phyloP scores from a whole-genome alignment of 2,329 filamentous ascomycete species.

The Bipolaris sorokiniana region DNA sequence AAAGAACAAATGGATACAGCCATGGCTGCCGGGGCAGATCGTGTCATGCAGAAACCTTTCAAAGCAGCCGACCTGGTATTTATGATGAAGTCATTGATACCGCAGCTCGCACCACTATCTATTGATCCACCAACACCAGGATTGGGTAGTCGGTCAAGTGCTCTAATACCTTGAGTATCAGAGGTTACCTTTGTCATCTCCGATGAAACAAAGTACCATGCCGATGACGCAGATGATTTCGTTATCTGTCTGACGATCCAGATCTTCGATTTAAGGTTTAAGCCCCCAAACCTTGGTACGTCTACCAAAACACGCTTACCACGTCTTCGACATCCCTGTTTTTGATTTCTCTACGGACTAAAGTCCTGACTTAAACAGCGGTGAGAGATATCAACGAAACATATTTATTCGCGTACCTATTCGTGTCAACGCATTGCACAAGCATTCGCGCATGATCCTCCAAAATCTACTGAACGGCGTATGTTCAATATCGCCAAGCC shows the following conservation, averaged over 20 bases:
- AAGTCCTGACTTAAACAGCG: not conserved
- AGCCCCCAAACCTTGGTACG: not conserved
- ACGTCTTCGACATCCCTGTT: not conserved
- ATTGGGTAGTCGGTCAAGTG: constrained; percentile 13
- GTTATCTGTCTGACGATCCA: not conserved
- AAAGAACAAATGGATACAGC: constrained; percentile 46
- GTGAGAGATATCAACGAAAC: not conserved
- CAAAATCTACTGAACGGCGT: not conserved
- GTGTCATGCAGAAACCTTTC: constrained; percentile 48
- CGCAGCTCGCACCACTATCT: constrained; percentile 23
- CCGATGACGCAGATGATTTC: too few species aligned
- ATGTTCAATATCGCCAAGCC: not conserved
- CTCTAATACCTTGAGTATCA: constrained; percentile 23
- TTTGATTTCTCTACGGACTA: not conserved
- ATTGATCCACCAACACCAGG: constrained; percentile 29
- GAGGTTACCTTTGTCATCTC: constrained; percentile 17
- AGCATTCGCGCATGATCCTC: not conserved
- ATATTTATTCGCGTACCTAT: too few species aligned
- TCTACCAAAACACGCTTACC: not conserved
- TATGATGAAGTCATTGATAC: constrained; percentile 45
- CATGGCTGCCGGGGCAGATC: constrained; percentile 43
- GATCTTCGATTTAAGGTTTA: not conserved
- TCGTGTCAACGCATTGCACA: not conserved
- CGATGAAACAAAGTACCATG: not conserved
- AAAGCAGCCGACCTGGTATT: constrained; percentile 43